Evolutionary conservation across 176 grass and related monocot genomes (phyloP).

Genomic region (Puccinellia tenuiflora): DNA sequence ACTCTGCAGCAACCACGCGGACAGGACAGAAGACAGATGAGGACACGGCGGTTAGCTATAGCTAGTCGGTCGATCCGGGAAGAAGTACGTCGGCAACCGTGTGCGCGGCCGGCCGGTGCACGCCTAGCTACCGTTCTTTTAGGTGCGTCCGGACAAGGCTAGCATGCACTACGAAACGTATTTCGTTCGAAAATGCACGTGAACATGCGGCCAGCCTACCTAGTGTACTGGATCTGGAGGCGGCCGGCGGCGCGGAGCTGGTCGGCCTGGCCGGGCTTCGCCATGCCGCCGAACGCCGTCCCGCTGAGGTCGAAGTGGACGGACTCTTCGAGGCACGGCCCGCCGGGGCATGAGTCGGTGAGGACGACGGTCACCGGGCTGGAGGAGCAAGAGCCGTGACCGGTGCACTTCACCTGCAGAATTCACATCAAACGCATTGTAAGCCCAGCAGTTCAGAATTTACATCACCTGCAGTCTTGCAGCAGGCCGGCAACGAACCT

Average conservation of each 20-base stretch:
- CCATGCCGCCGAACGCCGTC: slow-evolving; percentile 72
- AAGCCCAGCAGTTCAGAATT: neutral
- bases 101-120: neutral
- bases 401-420: neutral
- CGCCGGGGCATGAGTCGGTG: neutral
- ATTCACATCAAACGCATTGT: neutral
- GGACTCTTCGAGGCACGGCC: slow-evolving; percentile 26
- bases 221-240: slow-evolving; percentile 50
- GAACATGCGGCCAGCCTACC: slow-evolving; percentile 13
- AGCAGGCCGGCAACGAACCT: neutral
- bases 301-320: slow-evolving; percentile 89
- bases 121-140: neutral
- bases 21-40: slow-evolving; percentile 3
- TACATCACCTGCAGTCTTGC: too few species aligned
- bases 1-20: slow-evolving; percentile 41
- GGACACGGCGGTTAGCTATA: neutral
- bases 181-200: neutral
- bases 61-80: neutral
- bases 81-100: neutral
- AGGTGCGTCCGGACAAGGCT: neutral
- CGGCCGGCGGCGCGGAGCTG: slow-evolving; percentile 54
- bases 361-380: slow-evolving; percentile 3
- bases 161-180: neutral
- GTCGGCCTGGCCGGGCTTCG: slow-evolving; percentile 44
- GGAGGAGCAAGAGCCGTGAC: neutral